These are phyloP conservation scores for Eucalyptus polyanthemos DNA, from an alignment of 345 rosid species.

Conservation along the genomic window DNA sequence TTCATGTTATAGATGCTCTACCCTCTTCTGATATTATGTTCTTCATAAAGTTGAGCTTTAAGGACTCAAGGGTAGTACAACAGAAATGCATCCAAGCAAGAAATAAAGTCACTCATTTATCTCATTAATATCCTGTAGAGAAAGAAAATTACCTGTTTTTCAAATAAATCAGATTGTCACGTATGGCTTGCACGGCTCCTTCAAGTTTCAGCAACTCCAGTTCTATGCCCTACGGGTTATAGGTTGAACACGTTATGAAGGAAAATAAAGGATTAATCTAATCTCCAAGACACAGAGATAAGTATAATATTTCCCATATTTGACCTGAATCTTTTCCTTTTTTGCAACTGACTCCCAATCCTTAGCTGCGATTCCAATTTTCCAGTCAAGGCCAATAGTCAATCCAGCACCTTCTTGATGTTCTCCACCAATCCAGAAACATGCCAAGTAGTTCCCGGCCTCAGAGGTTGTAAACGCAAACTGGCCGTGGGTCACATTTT, in stretches of 20 bases:
- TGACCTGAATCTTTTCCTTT: constrained; percentile 79
- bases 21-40: not conserved
- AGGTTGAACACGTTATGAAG: not conserved
- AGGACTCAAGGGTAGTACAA: not conserved
- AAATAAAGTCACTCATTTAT: not conserved
- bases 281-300: not conserved
- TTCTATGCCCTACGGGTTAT: constrained; percentile 62
- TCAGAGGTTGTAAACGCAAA: constrained; percentile 73
- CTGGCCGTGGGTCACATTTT: constrained; percentile 49
- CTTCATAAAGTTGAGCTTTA: not conserved
- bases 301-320: not conserved
- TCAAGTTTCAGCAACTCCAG: constrained; percentile 72
- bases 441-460: constrained; percentile 60
- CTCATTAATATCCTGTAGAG: not conserved
- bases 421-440: constrained; percentile 50
- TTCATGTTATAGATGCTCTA: not conserved
- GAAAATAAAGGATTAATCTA: not conserved
- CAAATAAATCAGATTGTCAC: constrained; percentile 38
- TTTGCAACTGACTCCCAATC: constrained; percentile 95
- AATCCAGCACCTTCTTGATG: constrained; percentile 14
- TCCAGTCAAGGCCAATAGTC: constrained; percentile 82
- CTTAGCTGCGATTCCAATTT: constrained; percentile 76
- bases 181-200: constrained; percentile 53
- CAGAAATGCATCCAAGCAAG: not conserved
- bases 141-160: constrained; percentile 33